Base-by-base conservation (phyloP, 2,329 filamentous ascomycete genomes). In the Aspergillus sp. region DNA sequence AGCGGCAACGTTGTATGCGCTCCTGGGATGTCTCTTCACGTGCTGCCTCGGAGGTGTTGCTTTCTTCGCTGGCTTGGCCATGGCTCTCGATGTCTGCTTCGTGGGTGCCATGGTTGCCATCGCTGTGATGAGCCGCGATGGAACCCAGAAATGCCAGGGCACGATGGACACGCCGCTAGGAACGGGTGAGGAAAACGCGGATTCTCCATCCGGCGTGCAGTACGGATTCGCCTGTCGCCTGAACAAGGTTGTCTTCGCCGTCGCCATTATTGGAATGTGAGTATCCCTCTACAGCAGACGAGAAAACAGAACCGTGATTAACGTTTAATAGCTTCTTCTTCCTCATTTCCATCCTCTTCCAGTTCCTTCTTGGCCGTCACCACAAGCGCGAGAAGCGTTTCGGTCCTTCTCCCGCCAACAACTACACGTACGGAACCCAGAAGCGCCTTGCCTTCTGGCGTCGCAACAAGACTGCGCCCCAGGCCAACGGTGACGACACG, bases 71-170 rank as follows among this genome's bases (percentile, higher is more conserved):
- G 81, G 88, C 68, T 63, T 95, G 54, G 89, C 85, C 62, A 85
- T 96, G 61, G 60, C 93, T 22, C 80, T 97, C 48, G 91, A 97
- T 69, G 67, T 95, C 53, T 83, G 83, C 67, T 96, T 96, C 74
- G 77, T 86, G 52, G 90, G 83, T 41, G 86, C 81, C 58, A 95
- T 95, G 79, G 84, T 96, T 69, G 96, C 92, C 69, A 84, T 97
- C 59, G 91, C 92, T 1, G 80, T 88, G 49, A 81, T 90, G 61
- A 93, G 90, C 59, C 83, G 89, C 39, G 76, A 84, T 56, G 92
- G 92, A 39, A 84, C 85, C 0, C 75, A 82, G 60, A 83, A 77
- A 50, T 97, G 93, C 79, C 80, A 76, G 13, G 85, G 85, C 48
- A 77, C 77, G 15, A 81, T 92, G 58, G 78, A 82, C 48, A 93